These are phyloP conservation scores for Beauveria asiatica DNA, from an alignment of 2,329 filamentous ascomycete genomes.

Conservation along the genomic window DNA sequence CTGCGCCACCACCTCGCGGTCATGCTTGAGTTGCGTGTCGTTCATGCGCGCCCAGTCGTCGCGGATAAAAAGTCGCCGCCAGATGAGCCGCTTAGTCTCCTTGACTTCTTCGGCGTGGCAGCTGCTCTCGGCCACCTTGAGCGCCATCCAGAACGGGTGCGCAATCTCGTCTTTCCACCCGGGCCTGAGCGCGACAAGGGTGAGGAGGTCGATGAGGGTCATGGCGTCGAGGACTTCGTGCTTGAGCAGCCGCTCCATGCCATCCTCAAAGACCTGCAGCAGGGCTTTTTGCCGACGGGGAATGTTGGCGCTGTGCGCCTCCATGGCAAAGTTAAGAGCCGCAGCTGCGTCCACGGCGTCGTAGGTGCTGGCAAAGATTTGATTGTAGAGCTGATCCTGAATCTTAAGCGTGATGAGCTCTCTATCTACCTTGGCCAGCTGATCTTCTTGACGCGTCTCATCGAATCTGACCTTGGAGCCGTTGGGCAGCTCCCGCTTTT, in stretches of 20 bases:
- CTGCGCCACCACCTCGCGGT: slow-evolving; percentile 54
- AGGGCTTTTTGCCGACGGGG: slow-evolving; percentile 56
- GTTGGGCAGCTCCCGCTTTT: slow-evolving; percentile 21
- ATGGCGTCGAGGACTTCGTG: slow-evolving; percentile 62
- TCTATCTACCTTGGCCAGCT: slow-evolving; percentile 47
- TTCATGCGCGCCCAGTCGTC: slow-evolving; percentile 82
- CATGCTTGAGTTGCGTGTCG: slow-evolving; percentile 65
- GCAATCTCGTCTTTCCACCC: slow-evolving; percentile 43
- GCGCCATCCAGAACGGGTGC: slow-evolving; percentile 67
- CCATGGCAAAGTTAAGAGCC: slow-evolving; percentile 66
- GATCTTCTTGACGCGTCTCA: slow-evolving; percentile 30
- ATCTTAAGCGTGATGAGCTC: slow-evolving; percentile 63
- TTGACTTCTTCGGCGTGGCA: slow-evolving; percentile 48
- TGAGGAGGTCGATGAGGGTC: slow-evolving; percentile 66
- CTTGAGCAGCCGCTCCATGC: slow-evolving; percentile 59
- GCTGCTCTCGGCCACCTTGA: slow-evolving; percentile 50
- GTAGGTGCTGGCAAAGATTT: slow-evolving; percentile 58
- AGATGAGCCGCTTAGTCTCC: slow-evolving; percentile 58
- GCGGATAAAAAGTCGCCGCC: slow-evolving; percentile 75
- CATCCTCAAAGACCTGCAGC: slow-evolving; percentile 61
- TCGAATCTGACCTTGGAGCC: slow-evolving; percentile 30
- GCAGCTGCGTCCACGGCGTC: slow-evolving; percentile 72
- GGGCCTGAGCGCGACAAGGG: slow-evolving; percentile 51
- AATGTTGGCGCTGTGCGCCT: slow-evolving; percentile 50
- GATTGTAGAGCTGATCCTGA: slow-evolving; percentile 70